Conservation (phyloP, 805 yeast genomes). For the Grigorovia jiainica region DNA sequence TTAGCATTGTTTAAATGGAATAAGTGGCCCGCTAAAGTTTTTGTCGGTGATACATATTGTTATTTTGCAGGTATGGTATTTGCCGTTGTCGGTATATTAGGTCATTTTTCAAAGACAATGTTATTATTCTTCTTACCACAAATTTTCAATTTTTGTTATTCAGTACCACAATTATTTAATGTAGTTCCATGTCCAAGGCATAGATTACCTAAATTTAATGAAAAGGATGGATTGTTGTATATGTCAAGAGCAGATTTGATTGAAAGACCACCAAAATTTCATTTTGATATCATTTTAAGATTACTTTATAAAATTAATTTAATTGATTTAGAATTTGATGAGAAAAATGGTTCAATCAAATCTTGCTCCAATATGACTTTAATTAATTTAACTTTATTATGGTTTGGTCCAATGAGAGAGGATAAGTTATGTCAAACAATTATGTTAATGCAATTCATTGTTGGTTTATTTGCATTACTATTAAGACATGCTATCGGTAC, state of each 20-base stretch:
- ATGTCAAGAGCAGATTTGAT: slow-evolving; percentile 51
- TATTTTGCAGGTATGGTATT: slow-evolving; percentile 98
- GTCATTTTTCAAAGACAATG: slow-evolving; percentile 92
- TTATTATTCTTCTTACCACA: slow-evolving; percentile 84
- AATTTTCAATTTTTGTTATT: slow-evolving; percentile 78
- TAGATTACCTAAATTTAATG: slow-evolving; percentile 72
- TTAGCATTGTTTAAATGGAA: slow-evolving; percentile 67
- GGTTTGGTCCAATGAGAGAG: slow-evolving; percentile 88
- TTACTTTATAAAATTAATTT: slow-evolving; percentile 42
- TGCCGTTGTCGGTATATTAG: slow-evolving; percentile 91
- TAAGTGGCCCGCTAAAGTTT: slow-evolving; percentile 86
- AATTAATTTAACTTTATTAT: slow-evolving; percentile 71
- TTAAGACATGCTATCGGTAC: slow-evolving; percentile 81
- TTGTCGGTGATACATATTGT: slow-evolving; percentile 97
- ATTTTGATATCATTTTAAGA: slow-evolving; percentile 30
- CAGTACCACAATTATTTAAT: slow-evolving; percentile 84
- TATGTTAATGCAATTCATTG: slow-evolving; percentile 48
- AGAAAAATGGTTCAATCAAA: slow-evolving; percentile 16
- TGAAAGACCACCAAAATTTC: slow-evolving; percentile 26
- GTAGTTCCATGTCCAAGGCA: slow-evolving; percentile 93
- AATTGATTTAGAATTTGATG: slow-evolving; percentile 34
- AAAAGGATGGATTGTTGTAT: slow-evolving; percentile 59
- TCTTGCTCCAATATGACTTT: slow-evolving; percentile 76
- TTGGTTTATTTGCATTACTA: slow-evolving; percentile 59
- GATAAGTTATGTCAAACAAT: slow-evolving; percentile 58